These are phyloP conservation scores for Fusarium falciforme DNA, from an alignment of 2,329 filamentous ascomycete species.

Conservation along the genomic window DNA sequence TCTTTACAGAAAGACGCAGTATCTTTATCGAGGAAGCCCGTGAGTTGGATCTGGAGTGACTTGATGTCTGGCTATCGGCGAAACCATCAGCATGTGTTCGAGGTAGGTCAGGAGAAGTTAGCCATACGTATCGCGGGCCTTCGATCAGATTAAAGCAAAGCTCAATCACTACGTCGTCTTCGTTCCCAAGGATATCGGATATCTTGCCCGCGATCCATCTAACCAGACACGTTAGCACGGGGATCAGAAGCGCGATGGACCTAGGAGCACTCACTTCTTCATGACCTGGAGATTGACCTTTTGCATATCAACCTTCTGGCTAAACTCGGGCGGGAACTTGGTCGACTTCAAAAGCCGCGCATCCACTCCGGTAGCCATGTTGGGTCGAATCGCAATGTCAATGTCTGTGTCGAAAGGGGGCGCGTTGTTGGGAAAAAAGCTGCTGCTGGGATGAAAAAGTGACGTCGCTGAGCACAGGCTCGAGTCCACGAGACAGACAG, in stretches of 20 bases:
- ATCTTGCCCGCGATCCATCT: slow-evolving; percentile 96
- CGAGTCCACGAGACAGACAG: neutral
- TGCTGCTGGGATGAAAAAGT: slow-evolving; percentile 42
- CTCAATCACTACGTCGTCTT: slow-evolving; percentile 96
- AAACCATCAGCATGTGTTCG: slow-evolving; percentile 41
- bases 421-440: slow-evolving; percentile 38
- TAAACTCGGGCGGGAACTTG: slow-evolving; percentile 94
- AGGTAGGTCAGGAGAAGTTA: neutral
- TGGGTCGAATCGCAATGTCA: slow-evolving; percentile 41
- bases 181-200: slow-evolving; percentile 86
- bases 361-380: slow-evolving; percentile 87
- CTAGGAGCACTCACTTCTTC: slow-evolving; percentile 78
- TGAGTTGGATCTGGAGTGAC: slow-evolving; percentile 91
- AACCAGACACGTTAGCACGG: slow-evolving; percentile 30
- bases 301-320: slow-evolving; percentile 93
- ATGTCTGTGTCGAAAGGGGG: slow-evolving; percentile 22
- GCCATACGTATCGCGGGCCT: slow-evolving; percentile 77
- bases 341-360: slow-evolving; percentile 90
- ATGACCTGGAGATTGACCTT: slow-evolving; percentile 98
- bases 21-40: slow-evolving; percentile 94
- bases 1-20: slow-evolving; percentile 91
- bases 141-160: slow-evolving; percentile 79
- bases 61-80: slow-evolving; percentile 88
- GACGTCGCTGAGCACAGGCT: slow-evolving; percentile 43
- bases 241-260: neutral